Evolutionary conservation across 495 filamentous ascomycete species (phyloP).

Genomic region (Hypoxylon lenormandii): DNA sequence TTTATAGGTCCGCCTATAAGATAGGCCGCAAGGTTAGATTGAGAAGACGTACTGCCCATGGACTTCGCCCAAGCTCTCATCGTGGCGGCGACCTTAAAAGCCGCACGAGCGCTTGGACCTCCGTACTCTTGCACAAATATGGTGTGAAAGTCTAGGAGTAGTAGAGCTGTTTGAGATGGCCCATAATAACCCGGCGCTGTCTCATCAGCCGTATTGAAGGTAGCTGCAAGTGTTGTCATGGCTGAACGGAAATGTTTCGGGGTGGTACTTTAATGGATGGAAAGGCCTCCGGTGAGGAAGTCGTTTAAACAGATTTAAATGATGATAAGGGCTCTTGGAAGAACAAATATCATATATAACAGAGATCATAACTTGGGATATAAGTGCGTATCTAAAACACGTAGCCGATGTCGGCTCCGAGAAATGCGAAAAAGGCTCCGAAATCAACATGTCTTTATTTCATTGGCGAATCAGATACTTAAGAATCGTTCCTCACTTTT

Average conservation of each 20-base stretch:
- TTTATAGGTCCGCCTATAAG: no score
- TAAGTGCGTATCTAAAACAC: neutral
- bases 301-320: neutral
- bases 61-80: slow-evolving; percentile 12
- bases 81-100: slow-evolving; percentile 37
- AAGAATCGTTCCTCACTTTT: no score
- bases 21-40: no score
- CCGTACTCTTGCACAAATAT: slow-evolving; percentile 37
- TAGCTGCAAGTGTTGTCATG: neutral
- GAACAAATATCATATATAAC: neutral
- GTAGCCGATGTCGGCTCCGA: neutral
- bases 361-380: neutral
- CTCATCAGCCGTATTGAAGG: slow-evolving; percentile 8
- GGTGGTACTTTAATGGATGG: neutral
- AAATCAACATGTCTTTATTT: no score
- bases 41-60: slow-evolving; percentile 22
- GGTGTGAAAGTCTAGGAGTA: slow-evolving; percentile 53
- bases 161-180: slow-evolving; percentile 51
- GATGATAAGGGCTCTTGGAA: neutral
- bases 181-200: slow-evolving; percentile 31
- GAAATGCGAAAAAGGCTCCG: no score
- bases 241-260: neutral
- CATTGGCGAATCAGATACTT: no score
- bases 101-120: slow-evolving; percentile 19
- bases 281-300: neutral